phyloP scores from a whole-genome alignment of 257 asterid species.

The Gentiana dahurica region DNA sequence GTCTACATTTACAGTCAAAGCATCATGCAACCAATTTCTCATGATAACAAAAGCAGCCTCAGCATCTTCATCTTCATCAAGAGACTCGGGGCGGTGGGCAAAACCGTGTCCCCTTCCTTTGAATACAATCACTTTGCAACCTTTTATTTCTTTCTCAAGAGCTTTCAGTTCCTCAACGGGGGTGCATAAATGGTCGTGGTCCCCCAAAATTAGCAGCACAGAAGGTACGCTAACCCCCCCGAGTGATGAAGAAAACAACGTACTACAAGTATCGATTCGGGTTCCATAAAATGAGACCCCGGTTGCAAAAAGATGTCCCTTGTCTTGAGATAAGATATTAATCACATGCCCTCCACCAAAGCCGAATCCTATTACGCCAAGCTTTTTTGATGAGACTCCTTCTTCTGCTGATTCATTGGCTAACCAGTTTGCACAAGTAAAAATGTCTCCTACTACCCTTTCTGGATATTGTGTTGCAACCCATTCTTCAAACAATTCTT shows the following conservation, averaged over 20 bases:
- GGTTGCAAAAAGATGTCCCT: conserved; percentile 37
- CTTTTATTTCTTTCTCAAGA: conserved; percentile 20
- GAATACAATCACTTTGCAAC: conserved; percentile 30
- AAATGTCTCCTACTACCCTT: conserved; percentile 28
- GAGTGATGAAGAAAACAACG: conserved; percentile 16
- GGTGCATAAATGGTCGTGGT: conserved; percentile 40
- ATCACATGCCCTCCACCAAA: conserved; percentile 62
- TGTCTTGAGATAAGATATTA: conserved; percentile 57
- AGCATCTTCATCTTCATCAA: conserved; percentile 77
- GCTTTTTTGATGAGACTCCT: conserved; percentile 59
- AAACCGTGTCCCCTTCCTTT: conserved; percentile 58
- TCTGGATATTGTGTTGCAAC: conserved; percentile 24
- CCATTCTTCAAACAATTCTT: conserved; percentile 41
- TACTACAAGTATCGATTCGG: conserved; percentile 10
- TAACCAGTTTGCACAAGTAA: conserved; percentile 60
- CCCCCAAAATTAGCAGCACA: conserved; percentile 50
- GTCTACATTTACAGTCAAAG: conserved; percentile 21
- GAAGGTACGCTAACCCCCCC: conserved; percentile 48
- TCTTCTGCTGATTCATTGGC: conserved; percentile 41
- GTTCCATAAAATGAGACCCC: conserved; percentile 75
- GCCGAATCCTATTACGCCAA: conserved; percentile 75
- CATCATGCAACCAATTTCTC: conserved; percentile 66
- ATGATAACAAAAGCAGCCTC: conserved; percentile 56
- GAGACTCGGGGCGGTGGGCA: conserved; percentile 59
- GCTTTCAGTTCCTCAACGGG: conserved; percentile 33